Conservation (phyloP, 208 protist genomes). For the Acanthamoeba castellanii region DNA sequence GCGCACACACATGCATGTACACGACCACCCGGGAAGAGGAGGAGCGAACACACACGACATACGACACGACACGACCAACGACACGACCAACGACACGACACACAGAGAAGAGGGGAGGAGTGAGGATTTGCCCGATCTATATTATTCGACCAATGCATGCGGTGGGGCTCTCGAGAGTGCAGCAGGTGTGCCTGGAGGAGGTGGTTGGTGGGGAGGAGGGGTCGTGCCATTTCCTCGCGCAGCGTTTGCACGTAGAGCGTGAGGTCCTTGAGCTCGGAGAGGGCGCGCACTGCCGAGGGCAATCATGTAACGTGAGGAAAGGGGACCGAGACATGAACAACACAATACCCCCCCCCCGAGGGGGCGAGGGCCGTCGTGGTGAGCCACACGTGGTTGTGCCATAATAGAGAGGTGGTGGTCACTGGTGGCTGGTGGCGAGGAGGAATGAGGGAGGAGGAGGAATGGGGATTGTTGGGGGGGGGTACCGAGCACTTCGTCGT, state of each 20-base stretch:
- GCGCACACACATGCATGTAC: neutral
- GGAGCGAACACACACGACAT: neutral
- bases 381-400: too few relatives aligned
- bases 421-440: too few relatives aligned
- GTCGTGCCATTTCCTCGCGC: constrained; percentile 48
- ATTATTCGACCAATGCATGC: too few relatives aligned
- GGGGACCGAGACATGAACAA: too few relatives aligned
- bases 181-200: too few relatives aligned
- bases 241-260: constrained; percentile 32
- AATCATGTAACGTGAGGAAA: too few relatives aligned
- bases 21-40: too few relatives aligned
- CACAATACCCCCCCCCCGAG: too few relatives aligned
- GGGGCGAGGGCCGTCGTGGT: too few relatives aligned
- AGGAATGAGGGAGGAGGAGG: too few relatives aligned
- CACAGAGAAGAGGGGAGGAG: neutral
- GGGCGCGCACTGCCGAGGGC: constrained; percentile 17
- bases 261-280: constrained; percentile 38
- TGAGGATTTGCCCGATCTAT: too few relatives aligned
- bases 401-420: too few relatives aligned
- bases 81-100: neutral
- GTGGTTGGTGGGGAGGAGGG: neutral
- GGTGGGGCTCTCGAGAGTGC: neutral
- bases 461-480: neutral
- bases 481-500: constrained; percentile 30
- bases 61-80: neutral